A percentile compares a stretch with the other conserved stretches of the same genome.
Conservation (phyloP, 208 protist species). For the Leishmania major region DNA sequence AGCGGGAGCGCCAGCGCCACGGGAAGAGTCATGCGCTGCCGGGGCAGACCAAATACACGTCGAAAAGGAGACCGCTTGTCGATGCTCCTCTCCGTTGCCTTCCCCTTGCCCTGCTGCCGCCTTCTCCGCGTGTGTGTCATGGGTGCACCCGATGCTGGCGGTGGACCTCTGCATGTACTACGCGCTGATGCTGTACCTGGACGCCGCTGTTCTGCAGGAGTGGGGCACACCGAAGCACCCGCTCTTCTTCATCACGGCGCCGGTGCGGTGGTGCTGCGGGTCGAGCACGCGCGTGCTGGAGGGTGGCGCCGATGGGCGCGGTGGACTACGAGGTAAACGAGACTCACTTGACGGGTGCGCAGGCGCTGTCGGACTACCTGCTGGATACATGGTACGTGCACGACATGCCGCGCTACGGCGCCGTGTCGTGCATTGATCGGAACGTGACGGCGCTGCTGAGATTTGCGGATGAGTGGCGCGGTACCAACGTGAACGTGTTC, state of each 20-base stretch:
- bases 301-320: slow-evolving; percentile 28
- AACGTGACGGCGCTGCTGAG: not conserved
- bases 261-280: slow-evolving; percentile 22
- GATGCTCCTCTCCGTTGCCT: too few relatives aligned
- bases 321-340: slow-evolving; percentile 5
- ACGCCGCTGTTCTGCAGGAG: slow-evolving; percentile 60
- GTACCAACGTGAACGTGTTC: slow-evolving; percentile 9
- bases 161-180: slow-evolving; percentile 65
- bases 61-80: too few relatives aligned
- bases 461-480: not conserved
- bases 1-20: too few relatives aligned
- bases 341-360: not conserved
- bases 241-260: slow-evolving; percentile 69
- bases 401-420: slow-evolving; percentile 4
- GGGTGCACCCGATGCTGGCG: slow-evolving; percentile 14
- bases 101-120: too few relatives aligned
- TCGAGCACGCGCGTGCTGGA: slow-evolving; percentile 6
- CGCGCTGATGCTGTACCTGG: slow-evolving; percentile 74
- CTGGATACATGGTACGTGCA: slow-evolving; percentile 42
- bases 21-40: too few relatives aligned
- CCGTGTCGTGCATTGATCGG: slow-evolving; percentile 24
- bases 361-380: slow-evolving; percentile 52
- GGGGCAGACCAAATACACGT: too few relatives aligned
- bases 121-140: too few relatives aligned
- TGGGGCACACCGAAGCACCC: slow-evolving; percentile 64